Evolutionary conservation across 768 basidiomycete species (phyloP).

Genomic region (Rhizopogon vulgaris): DNA sequence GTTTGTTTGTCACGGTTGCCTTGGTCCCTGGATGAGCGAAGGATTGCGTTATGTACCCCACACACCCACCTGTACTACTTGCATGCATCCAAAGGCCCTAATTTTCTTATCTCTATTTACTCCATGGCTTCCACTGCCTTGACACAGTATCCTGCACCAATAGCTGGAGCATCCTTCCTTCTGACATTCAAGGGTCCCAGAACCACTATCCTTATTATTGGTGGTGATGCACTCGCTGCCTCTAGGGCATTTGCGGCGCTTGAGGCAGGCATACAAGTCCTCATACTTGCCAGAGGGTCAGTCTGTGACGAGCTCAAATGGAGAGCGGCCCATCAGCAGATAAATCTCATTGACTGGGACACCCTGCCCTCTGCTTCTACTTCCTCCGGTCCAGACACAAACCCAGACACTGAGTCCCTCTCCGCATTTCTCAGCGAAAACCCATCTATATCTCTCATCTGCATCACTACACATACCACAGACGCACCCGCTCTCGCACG

Average conservation of each 20-base stretch:
- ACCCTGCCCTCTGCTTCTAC: slow-evolving; percentile 32
- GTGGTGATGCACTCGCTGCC: slow-evolving; percentile 75
- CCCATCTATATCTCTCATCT: slow-evolving; percentile 47
- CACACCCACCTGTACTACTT: too few relatives aligned
- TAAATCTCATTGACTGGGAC: slow-evolving; percentile 55
- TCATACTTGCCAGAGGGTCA: slow-evolving; percentile 50
- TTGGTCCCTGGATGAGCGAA: too few relatives aligned
- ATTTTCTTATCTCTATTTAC: neutral
- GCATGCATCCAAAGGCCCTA: neutral
- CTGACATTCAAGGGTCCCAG: slow-evolving; percentile 63
- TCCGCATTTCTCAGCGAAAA: slow-evolving; percentile 37
- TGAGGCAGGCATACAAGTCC: slow-evolving; percentile 70
- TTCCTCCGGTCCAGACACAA: slow-evolving; percentile 7
- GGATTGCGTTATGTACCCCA: neutral
- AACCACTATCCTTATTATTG: slow-evolving; percentile 63
- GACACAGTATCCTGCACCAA: slow-evolving; percentile 34
- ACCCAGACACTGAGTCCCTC: slow-evolving; percentile 39
- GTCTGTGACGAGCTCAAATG: slow-evolving; percentile 72
- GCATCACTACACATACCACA: slow-evolving; percentile 63
- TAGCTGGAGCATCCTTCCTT: slow-evolving; percentile 67
- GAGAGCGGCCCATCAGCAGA: slow-evolving; percentile 49
- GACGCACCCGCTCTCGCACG: slow-evolving; percentile 48
- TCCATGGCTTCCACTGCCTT: slow-evolving; percentile 2
- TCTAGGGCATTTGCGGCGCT: slow-evolving; percentile 77
- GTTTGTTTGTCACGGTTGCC: too few relatives aligned